phyloP scores from a whole-genome alignment of 106 monocot genomes.

The Dendrobium chrysotoxum region DNA sequence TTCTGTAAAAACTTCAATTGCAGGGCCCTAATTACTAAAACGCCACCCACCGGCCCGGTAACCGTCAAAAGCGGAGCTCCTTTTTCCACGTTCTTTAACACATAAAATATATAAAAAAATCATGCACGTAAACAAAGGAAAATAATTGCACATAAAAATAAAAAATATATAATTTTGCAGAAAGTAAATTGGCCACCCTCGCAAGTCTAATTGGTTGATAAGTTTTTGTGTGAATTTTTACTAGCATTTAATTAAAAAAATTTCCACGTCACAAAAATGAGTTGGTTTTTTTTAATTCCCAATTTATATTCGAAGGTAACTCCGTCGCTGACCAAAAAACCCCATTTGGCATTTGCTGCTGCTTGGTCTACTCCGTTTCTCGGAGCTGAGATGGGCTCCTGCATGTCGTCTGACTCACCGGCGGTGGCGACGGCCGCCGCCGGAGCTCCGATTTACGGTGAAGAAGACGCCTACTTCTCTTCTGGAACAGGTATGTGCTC shows the following conservation, averaged over 20 bases:
- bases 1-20: not conserved
- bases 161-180: not conserved
- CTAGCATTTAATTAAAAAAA: not conserved
- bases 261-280: not conserved
- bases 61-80: not conserved
- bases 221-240: too few relatives aligned
- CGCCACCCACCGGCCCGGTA: not conserved
- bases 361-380: not conserved
- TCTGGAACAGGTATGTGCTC: not conserved
- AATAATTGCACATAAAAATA: not conserved
- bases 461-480: not conserved
- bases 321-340: slow-evolving; percentile 4
- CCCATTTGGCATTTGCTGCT: not conserved
- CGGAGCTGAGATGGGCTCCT: slow-evolving; percentile 10
- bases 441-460: not conserved
- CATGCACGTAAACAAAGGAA: not conserved
- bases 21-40: not conserved
- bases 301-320: not conserved
- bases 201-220: too few relatives aligned
- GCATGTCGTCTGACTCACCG: slow-evolving; percentile 16
- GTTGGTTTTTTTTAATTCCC: not conserved
- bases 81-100: not conserved
- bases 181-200: too few relatives aligned
- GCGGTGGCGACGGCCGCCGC: slow-evolving; percentile 6
- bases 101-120: not conserved